Conservation (phyloP, 257 asterid species). For the Solanum bukasovii region DNA sequence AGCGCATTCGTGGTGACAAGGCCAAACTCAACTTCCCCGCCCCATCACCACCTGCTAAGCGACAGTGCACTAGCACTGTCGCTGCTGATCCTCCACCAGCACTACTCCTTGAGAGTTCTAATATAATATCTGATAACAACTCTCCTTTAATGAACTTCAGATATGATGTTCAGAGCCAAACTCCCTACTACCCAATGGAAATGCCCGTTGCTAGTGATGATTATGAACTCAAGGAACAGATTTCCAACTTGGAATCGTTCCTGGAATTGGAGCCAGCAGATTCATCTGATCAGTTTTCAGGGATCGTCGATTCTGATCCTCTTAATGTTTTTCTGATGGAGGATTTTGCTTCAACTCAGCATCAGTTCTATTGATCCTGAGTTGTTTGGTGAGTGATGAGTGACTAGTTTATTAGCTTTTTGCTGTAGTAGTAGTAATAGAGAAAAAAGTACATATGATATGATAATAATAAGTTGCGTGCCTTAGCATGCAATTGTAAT, state of each 20-base stretch:
- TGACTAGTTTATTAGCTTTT: neutral
- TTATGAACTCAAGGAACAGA: conserved; percentile 28
- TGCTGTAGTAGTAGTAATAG: neutral
- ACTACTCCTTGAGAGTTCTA: conserved; percentile 1
- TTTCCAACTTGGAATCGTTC: conserved; percentile 54
- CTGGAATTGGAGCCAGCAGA: conserved; percentile 41
- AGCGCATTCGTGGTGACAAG: conserved; percentile 64
- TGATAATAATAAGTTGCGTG: neutral
- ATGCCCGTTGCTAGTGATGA: neutral
- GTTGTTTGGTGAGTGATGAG: neutral
- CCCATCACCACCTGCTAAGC: conserved; percentile 15
- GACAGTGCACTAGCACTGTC: conserved; percentile 19
- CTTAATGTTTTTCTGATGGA: conserved; percentile 46
- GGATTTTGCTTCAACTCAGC: conserved; percentile 24
- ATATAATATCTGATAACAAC: neutral
- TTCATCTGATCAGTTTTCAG: conserved; percentile 13
- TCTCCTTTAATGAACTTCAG: conserved; percentile 1
- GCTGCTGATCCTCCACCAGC: conserved; percentile 7
- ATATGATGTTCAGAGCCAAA: neutral
- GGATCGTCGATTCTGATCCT: conserved; percentile 21
- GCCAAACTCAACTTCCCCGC: conserved; percentile 75
- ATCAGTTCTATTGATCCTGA: conserved; percentile 13
- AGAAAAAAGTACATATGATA: neutral
- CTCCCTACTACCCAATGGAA: conserved; percentile 16
- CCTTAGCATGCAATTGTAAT: conserved; percentile 1